Evolutionary conservation across 257 asterid genomes (phyloP).

Genomic region (Agastache rugosa): DNA sequence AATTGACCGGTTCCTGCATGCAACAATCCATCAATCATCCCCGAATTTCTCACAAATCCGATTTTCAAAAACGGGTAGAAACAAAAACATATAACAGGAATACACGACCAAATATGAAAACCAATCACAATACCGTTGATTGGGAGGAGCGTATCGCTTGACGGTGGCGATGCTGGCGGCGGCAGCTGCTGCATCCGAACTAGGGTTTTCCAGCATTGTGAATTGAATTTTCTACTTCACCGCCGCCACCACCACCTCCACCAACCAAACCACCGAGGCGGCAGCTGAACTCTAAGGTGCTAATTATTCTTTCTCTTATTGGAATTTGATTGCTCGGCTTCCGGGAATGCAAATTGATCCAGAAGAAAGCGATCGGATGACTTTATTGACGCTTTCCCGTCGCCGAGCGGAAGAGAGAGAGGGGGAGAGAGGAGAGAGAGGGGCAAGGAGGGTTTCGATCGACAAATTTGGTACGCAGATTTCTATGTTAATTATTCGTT

Average conservation of each 20-base stretch:
- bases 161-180: slow-evolving; percentile 65
- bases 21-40: slow-evolving; percentile 37
- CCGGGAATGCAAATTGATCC: slow-evolving; percentile 36
- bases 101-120: not conserved
- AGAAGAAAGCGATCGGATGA: slow-evolving; percentile 31
- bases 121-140: slow-evolving; percentile 63
- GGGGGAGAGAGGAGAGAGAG: not conserved
- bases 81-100: not conserved
- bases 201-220: slow-evolving; percentile 79
- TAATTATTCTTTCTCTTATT: not conserved
- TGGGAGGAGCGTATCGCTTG: slow-evolving; percentile 93
- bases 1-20: slow-evolving; percentile 82
- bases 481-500: slow-evolving; percentile 13
- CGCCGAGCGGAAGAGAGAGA: slow-evolving; percentile 34
- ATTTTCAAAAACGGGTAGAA: not conserved
- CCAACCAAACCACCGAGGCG: slow-evolving; percentile 38
- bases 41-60: slow-evolving; percentile 26
- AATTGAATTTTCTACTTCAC: slow-evolving; percentile 33
- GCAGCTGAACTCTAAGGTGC: slow-evolving; percentile 27
- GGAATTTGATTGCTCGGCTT: slow-evolving; percentile 22
- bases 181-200: slow-evolving; percentile 61
- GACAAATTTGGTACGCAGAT: slow-evolving; percentile 23
- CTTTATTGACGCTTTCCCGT: slow-evolving; percentile 32
- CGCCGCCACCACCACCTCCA: slow-evolving; percentile 41
- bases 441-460: slow-evolving; percentile 37